phyloP scores from a whole-genome alignment of 441 rosid species.

The Gossypium davidsonii region DNA sequence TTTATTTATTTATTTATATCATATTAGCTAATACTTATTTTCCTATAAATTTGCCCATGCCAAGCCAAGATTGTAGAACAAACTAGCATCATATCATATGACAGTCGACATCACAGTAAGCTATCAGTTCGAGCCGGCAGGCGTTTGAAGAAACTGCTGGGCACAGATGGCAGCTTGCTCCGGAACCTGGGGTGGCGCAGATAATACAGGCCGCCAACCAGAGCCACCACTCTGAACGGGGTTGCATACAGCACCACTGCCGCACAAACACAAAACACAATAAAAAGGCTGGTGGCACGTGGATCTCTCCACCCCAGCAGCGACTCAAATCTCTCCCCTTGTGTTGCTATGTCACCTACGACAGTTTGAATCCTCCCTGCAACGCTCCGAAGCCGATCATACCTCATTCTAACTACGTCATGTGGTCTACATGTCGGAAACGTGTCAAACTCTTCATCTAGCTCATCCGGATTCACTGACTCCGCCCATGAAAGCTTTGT shows the following conservation, averaged over 20 bases:
- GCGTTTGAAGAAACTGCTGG: constrained; percentile 81
- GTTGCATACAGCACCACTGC: constrained; percentile 47
- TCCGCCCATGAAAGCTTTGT: constrained; percentile 63
- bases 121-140: constrained; percentile 62
- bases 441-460: constrained; percentile 61
- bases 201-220: constrained; percentile 51
- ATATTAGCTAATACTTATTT: not conserved
- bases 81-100: not conserved
- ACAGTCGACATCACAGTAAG: constrained; percentile 32
- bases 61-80: not conserved
- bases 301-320: constrained; percentile 60
- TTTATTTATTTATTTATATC: not conserved
- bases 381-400: constrained; percentile 53
- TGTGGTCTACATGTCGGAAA: constrained; percentile 46
- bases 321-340: constrained; percentile 63
- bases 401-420: constrained; percentile 44
- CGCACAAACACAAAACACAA: constrained; percentile 45
- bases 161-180: constrained; percentile 74
- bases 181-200: constrained; percentile 74
- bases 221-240: constrained; percentile 55
- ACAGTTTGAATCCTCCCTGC: constrained; percentile 62
- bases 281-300: constrained; percentile 52
- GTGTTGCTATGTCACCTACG: constrained; percentile 58
- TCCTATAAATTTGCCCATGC: not conserved
- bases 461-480: constrained; percentile 48